A percentile compares a stretch with the other conserved stretches of the same genome.
phyloP scores from a whole-genome alignment of 495 filamentous ascomycete genomes.

The Xylaria grammica region DNA sequence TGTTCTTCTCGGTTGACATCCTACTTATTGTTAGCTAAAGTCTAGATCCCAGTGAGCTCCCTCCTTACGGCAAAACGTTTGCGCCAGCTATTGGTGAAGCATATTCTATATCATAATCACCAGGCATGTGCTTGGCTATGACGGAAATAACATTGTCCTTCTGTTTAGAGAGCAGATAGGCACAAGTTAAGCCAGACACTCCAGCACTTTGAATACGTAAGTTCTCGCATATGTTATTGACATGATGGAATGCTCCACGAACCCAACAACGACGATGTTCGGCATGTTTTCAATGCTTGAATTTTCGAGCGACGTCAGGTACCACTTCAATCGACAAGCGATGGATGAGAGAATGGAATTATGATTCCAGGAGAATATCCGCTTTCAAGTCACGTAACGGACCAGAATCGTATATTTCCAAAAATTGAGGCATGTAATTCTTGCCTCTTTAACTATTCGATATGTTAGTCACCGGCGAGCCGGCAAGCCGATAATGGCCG shows the following conservation, averaged over 20 bases:
- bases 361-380: not conserved
- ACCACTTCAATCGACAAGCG: not conserved
- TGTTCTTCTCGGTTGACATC: slow-evolving; percentile 44
- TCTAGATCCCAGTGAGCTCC: not conserved
- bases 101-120: slow-evolving; percentile 97
- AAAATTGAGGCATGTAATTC: not conserved
- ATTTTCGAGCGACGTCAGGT: not conserved
- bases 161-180: slow-evolving; percentile 77
- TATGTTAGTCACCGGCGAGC: not conserved
- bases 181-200: slow-evolving; percentile 90
- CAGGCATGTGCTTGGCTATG: slow-evolving; percentile 95
- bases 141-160: slow-evolving; percentile 73
- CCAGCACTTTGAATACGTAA: slow-evolving; percentile 69
- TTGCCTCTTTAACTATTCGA: not conserved
- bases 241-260: slow-evolving; percentile 31
- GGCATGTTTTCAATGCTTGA: slow-evolving; percentile 6
- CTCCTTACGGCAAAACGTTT: slow-evolving; percentile 79
- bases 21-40: slow-evolving; percentile 28
- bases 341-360: not conserved
- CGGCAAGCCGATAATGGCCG: slow-evolving; percentile 6
- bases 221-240: slow-evolving; percentile 3
- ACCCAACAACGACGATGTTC: slow-evolving; percentile 69
- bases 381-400: not conserved
- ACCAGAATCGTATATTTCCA: not conserved
- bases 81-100: slow-evolving; percentile 95